Evolutionary conservation across 768 basidiomycete genomes (phyloP), one percentile per base, ranked within the genome.

Genomic region (Phylloporus sp.): DNA sequence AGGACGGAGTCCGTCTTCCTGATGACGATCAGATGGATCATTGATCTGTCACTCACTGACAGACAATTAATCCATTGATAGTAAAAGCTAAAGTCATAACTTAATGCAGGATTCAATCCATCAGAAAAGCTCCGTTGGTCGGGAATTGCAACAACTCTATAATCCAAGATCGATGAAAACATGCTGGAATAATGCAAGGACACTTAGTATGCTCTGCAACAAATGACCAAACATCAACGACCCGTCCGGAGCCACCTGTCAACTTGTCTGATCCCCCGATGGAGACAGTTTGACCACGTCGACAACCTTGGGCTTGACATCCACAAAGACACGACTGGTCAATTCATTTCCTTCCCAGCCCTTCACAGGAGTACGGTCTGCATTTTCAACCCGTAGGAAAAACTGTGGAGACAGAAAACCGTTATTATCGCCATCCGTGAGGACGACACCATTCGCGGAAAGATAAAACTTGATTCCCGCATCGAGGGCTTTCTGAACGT

Each of bases 381-480:
- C 61, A 52, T 78, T 75, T 57, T 87, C 85, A 2, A 92, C 92
- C 15, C 80, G 76, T 16, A 70, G 57, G 70, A 97, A 98, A 62
- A 81, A 88, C 23, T 79, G 70, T 4, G 81, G 76, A 1, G 70
- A 61, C 12, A 95, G 62, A 49, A 80, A 73, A 0, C 93, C 92
- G 3, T 64, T 60, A 36, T 74, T 74, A 53, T 91, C 74, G 1
- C 95, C 95, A 45, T 82, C 84, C 0, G 91, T 92, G 1, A 98
- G 78, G 11, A 97, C 78, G 18, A 97, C 95, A 2, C 91, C 92
- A 56, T 98, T 97, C 4, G 80, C 74, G 2, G 92, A 95, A 2
- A 91, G 68, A 68, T 80, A 85, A 53, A 98, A 89, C 48, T 77
- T 74, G 67, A 90, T 74, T 2, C 88, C 89, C 2, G 78, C 78